Evolutionary conservation across 148 eudicot species (phyloP).

Genomic region (Pouteria glomerata): DNA sequence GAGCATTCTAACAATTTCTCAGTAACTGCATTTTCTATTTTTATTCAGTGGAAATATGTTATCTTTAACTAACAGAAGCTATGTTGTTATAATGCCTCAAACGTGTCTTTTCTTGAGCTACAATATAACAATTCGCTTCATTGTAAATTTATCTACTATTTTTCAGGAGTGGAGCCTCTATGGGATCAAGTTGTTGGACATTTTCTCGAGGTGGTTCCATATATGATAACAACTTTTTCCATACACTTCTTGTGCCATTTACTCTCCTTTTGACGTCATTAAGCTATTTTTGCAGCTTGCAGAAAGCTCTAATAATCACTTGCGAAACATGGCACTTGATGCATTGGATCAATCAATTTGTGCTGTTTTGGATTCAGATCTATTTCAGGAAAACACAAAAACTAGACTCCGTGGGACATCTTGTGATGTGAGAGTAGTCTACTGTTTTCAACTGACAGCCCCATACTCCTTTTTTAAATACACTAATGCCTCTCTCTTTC

Average conservation of each 20-base stretch:
- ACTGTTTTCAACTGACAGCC: background rate
- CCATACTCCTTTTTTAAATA: background rate
- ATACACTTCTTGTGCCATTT: background rate
- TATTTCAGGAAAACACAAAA: slow-evolving; percentile 50
- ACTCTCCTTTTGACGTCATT: slow-evolving; percentile 6
- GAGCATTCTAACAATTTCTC: background rate
- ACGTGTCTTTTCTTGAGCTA: background rate
- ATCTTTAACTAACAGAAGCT: background rate
- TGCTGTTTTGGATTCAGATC: slow-evolving; percentile 89
- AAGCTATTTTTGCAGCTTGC: slow-evolving; percentile 64
- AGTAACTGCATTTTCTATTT: background rate
- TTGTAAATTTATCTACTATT: slow-evolving; percentile 11
- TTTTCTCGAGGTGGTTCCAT: slow-evolving; percentile 71
- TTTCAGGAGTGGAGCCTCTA: slow-evolving; percentile 87
- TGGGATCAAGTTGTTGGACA: slow-evolving; percentile 87
- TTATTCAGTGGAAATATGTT: background rate
- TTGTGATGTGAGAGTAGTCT: slow-evolving; percentile 33
- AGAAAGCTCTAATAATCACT: slow-evolving; percentile 58
- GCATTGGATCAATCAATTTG: slow-evolving; percentile 89
- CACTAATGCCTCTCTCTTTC: background rate
- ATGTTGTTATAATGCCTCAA: background rate
- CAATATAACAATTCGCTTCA: background rate
- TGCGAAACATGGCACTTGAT: slow-evolving; percentile 76
- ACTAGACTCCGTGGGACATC: slow-evolving; percentile 35
- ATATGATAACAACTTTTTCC: background rate